Base-by-base conservation (phyloP, 441 rosid species). In the Macaranga tanarius region DNA sequence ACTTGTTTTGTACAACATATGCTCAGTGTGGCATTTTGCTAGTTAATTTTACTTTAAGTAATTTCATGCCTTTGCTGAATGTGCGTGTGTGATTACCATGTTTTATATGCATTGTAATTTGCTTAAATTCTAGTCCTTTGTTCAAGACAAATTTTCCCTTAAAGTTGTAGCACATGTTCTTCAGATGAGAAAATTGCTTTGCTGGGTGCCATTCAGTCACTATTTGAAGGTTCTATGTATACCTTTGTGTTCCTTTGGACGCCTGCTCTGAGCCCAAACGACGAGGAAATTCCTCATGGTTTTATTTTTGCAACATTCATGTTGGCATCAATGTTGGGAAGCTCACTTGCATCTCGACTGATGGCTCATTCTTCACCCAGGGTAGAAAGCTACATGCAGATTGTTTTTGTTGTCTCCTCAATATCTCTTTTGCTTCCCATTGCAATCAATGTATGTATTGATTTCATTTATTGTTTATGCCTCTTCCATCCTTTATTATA, bases 221-320 rank as follows among this genome's bases (percentile, higher is more conserved):
- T 93, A 62, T 92, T 93, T 77, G 98, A 93, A 81, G 98, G 98
- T 60, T 93, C 97, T 56, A 92, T 93, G 98, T 93, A 93, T 80
- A 93, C 97, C 74, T 93, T 93, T 73, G 96, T 93, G 62, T 93
- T 93, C 84, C 96, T 93, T 34, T 93, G 97, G 98, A 92, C 97
- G 61, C 98, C 96, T 70, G 96, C 97, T 74, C 73, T 93, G 81
- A 93, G 98, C 84, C 93, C 98, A 26, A 90, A 89, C 65, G 89
- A 81, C 0, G 97, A 93, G 85, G 95, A 92, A 1, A 93, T 93
- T 76, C 98, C 98, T 67, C 97, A 93, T 79, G 97, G 97, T 79
- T 92, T 93, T 83, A 93, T 93, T 66, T 93, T 93, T 76, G 94
- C 98, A 9, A 93, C 94, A 34, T 91, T 93, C 86, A 91, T 93